These are phyloP conservation scores for Echeveria elegans DNA, from an alignment of 164 flowering plant species.

Conservation along the genomic window DNA sequence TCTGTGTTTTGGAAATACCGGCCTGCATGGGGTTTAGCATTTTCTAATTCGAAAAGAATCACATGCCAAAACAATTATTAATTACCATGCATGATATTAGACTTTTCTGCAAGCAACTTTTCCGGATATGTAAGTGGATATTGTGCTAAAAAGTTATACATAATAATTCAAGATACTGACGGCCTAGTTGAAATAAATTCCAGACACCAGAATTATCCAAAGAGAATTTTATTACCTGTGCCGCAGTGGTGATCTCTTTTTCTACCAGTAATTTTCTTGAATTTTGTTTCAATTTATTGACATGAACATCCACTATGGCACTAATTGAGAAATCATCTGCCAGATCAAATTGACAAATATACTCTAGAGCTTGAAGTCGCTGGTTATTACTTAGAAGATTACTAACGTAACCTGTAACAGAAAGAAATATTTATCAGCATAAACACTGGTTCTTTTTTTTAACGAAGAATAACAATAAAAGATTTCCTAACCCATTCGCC, in stretches of 20 bases:
- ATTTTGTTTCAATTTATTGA: neutral
- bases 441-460: neutral
- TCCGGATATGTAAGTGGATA: too few relatives aligned
- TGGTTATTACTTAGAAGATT: neutral
- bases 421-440: neutral
- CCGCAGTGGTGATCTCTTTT: neutral
- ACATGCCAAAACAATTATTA: too few relatives aligned
- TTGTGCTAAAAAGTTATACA: neutral
- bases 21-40: too few relatives aligned
- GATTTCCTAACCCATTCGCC: neutral
- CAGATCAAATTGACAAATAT: conserved; percentile 1
- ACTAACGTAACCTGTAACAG: neutral
- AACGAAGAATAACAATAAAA: neutral
- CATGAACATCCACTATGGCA: neutral
- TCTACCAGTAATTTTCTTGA: neutral
- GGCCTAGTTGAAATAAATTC: neutral
- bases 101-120: too few relatives aligned
- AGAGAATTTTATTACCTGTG: neutral
- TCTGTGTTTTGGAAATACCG: neutral
- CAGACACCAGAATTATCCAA: neutral
- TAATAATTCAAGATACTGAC: neutral
- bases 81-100: too few relatives aligned
- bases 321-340: neutral
- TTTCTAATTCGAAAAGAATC: too few relatives aligned
- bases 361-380: conserved; percentile 5